Conservation (phyloP, 2,329 filamentous ascomycete genomes). For the Fusarium sp. region DNA sequence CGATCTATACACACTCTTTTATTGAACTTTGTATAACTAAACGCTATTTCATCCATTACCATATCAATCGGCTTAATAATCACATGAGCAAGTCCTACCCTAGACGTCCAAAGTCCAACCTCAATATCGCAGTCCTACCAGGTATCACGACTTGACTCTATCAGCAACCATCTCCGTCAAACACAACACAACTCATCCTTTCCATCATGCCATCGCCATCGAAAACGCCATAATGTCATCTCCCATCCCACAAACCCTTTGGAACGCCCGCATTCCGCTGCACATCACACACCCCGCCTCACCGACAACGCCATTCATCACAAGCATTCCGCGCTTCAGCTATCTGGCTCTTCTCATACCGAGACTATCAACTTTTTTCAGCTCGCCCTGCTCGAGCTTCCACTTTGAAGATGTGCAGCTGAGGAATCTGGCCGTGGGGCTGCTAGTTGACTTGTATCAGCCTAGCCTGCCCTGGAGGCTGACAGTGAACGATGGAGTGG, state of each 20-base stretch:
- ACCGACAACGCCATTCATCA: constrained; percentile 64
- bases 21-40: neutral
- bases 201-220: constrained; percentile 43
- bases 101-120: neutral
- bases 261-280: constrained; percentile 67
- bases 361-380: constrained; percentile 67
- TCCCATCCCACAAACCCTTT: constrained; percentile 63
- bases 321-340: constrained; percentile 68
- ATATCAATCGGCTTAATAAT: constrained; percentile 23
- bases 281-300: constrained; percentile 65
- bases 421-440: constrained; percentile 65
- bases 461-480: constrained; percentile 68
- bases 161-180: constrained; percentile 7
- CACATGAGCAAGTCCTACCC: constrained; percentile 19
- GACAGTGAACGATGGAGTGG: constrained; percentile 65
- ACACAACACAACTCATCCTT: constrained; percentile 3
- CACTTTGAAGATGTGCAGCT: constrained; percentile 68
- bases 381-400: constrained; percentile 68
- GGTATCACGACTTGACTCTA: constrained; percentile 12
- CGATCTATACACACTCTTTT: too few relatives aligned
- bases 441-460: constrained; percentile 70
- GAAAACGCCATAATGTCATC: constrained; percentile 46
- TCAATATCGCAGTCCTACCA: constrained; percentile 12
- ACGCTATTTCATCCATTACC: neutral
- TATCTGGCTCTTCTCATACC: constrained; percentile 71